A percentile compares a stretch with the other conserved stretches of the same genome.
These are phyloP conservation scores for Herpetospermum pedunculosum DNA, from an alignment of 306 rosid genomes.

Conservation along the genomic window DNA sequence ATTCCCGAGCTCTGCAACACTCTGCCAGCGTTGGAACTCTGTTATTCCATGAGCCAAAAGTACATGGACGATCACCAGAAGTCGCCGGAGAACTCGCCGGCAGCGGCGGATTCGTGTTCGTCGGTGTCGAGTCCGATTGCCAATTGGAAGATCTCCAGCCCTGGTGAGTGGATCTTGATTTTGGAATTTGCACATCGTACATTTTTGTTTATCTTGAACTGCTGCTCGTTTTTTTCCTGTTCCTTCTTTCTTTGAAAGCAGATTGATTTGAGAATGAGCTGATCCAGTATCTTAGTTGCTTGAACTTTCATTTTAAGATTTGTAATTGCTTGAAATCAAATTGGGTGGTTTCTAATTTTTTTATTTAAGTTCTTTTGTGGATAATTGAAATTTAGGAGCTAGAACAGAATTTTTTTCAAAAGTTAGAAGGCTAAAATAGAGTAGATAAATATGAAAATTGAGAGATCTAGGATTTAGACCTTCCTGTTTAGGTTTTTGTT, in stretches of 20 bases:
- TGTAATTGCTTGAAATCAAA: background rate
- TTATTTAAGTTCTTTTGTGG: background rate
- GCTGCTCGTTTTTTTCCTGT: background rate
- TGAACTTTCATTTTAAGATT: background rate
- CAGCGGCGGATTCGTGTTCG: conserved; percentile 21
- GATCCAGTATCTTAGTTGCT: background rate
- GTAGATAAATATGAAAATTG: background rate
- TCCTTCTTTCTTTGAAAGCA: background rate
- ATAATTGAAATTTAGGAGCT: background rate
- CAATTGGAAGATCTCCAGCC: conserved; percentile 84
- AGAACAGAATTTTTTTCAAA: background rate
- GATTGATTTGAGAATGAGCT: background rate
- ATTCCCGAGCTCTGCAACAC: conserved; percentile 86
- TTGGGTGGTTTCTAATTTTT: background rate
- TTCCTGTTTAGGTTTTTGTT: background rate
- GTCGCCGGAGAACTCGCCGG: conserved; percentile 27
- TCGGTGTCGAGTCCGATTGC: conserved; percentile 41
- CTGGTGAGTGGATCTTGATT: conserved; percentile 29
- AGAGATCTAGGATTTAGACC: background rate
- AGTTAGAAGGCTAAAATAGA: background rate
- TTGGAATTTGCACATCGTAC: background rate
- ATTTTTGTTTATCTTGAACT: background rate
- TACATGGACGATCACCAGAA: conserved; percentile 44
- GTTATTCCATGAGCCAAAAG: conserved; percentile 77
- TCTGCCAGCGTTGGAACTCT: conserved; percentile 69